Evolutionary conservation across 805 yeast genomes (phyloP), one percentile per base, ranked within the genome.

Genomic region (Pichia eremophila): DNA sequence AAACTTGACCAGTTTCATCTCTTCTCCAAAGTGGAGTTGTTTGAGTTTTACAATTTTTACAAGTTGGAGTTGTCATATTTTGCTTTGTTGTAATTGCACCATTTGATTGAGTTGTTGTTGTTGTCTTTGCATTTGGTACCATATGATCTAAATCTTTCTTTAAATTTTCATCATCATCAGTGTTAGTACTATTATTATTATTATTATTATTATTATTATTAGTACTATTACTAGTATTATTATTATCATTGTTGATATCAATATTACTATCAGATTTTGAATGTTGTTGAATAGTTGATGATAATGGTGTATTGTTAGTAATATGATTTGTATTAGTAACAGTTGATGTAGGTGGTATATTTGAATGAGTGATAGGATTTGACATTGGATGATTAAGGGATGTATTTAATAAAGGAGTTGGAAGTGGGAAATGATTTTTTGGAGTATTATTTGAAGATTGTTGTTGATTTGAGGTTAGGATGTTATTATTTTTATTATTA

Each of bases 11-110:
- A 11, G 85, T 78, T 59, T 89, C 96, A 66, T 90, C 96, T 53
- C 97, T 74, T 65, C 97, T 76, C 97, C 97, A 90, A 29, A 90
- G 70, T 1, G 98, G 97, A 2, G 98, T 90, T 2, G 93, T 90
- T 49, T 88, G 85, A 2, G 98, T 90, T 58, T 83, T 77, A 68
- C 98, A 90, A 65, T 90, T 90, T 56, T 84, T 86, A 64, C 98
- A 90, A 22, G 83, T 74, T 5, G 95, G 87, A 34, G 78, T 70
- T 14, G 81, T 64, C 51, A 79, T 76, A 57, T 77, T 80, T 17
- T 81, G 72, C 54, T 79, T 80, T 17, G 83, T 71, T n/a, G 85
- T 78, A 25, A 83, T 75, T 37, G 82, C 71, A 29, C 85, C 85
- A 56, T 78, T 79, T 32, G 77, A 70, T 50, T 73, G 78, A 35